Evolutionary conservation across 2,329 filamentous ascomycete genomes (phyloP).

Genomic region (Huntiella bhutanensis): DNA sequence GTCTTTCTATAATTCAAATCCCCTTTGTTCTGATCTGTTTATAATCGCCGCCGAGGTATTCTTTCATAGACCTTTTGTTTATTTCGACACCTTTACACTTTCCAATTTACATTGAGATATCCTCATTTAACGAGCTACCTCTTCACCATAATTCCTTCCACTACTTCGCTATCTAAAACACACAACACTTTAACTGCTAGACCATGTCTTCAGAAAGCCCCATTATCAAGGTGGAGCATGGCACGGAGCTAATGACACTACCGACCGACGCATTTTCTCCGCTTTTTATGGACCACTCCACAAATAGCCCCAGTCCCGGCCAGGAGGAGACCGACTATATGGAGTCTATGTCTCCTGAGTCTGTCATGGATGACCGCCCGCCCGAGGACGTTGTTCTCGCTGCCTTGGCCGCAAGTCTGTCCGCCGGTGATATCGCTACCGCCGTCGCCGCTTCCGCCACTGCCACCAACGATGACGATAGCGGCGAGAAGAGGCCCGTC

Average conservation of each 20-base stretch:
- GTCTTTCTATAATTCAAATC: not conserved
- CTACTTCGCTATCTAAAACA: not conserved
- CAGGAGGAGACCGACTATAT: slow-evolving; percentile 24
- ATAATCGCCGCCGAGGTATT: slow-evolving; percentile 4
- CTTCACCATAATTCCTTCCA: not conserved
- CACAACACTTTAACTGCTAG: slow-evolving; percentile 4
- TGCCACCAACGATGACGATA: slow-evolving; percentile 12
- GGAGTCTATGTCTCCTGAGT: slow-evolving; percentile 28
- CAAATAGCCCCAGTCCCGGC: slow-evolving; percentile 16
- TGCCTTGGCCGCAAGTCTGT: slow-evolving; percentile 9
- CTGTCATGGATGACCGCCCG: slow-evolving; percentile 16
- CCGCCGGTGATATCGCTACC: slow-evolving; percentile 8
- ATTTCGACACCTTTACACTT: not conserved
- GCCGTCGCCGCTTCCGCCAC: slow-evolving; percentile 11
- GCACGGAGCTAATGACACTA: slow-evolving; percentile 33
- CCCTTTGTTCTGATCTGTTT: not conserved
- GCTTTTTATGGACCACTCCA: slow-evolving; percentile 23
- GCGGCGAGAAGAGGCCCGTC: slow-evolving; percentile 46
- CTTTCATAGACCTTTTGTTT: not conserved
- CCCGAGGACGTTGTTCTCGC: slow-evolving; percentile 15
- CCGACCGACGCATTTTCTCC: slow-evolving; percentile 30
- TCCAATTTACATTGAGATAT: not conserved
- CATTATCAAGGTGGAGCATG: slow-evolving; percentile 32
- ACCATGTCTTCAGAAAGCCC: slow-evolving; percentile 16
- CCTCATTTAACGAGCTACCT: too few species aligned